Conservation (phyloP, 192 early-diverging fungal species). For the Dissophora globulifera region DNA sequence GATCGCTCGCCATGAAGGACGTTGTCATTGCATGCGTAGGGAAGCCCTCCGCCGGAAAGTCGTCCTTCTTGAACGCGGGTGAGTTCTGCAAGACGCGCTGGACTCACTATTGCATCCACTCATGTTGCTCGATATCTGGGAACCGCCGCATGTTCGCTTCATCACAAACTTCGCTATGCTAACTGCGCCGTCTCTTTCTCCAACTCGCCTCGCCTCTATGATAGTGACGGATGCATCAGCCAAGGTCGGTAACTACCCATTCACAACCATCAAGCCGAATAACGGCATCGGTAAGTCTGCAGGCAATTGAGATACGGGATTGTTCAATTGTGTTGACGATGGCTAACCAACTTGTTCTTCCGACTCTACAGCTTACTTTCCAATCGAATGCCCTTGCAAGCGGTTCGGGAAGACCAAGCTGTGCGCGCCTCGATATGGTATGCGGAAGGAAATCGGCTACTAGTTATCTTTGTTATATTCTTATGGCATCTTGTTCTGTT, state of each 20-base stretch:
- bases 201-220: not conserved
- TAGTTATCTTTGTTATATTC: no score
- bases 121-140: no score
- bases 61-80: slow-evolving; percentile 83
- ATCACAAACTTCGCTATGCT: no score
- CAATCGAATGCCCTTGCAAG: slow-evolving; percentile 77
- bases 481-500: no score
- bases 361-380: slow-evolving; percentile 65
- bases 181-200: not conserved
- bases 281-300: slow-evolving; percentile 67
- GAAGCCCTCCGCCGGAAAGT: slow-evolving; percentile 85
- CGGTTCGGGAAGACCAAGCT: slow-evolving; percentile 57
- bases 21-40: slow-evolving; percentile 76
- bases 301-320: no score
- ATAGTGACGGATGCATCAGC: slow-evolving; percentile 81
- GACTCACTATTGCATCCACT: no score
- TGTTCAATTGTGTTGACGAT: no score
- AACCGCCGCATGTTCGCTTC: no score
- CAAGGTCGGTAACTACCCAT: slow-evolving; percentile 86
- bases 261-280: slow-evolving; percentile 90
- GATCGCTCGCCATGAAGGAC: slow-evolving; percentile 46
- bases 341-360: not conserved
- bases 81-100: not conserved
- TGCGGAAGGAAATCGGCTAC: no score
- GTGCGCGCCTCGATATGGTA: slow-evolving; percentile 82